Base-by-base conservation (phyloP, 2,329 filamentous ascomycete genomes). In the Scytalidium sp. region DNA sequence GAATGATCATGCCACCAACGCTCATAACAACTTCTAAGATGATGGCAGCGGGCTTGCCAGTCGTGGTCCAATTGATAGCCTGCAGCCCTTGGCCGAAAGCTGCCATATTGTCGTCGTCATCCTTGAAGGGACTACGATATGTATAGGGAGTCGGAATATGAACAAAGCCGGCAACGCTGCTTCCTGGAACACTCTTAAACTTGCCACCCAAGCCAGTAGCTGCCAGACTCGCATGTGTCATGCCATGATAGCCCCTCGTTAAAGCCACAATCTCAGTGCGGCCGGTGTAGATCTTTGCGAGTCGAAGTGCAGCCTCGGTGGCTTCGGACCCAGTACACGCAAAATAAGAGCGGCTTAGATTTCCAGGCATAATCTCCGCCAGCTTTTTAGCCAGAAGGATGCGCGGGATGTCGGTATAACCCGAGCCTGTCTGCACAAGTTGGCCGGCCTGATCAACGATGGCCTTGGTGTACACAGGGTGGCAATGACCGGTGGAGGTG, bases 281-380 rank as follows among this genome's bases (percentile, higher is more conserved):
- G 36, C 51, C 52, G 2, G 54, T 54, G 3, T 47, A 47, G 42
- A 96, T 96, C 57, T 92, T 80, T 53, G 91, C 91, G 68, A 97
- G 83, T 78, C 96, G 96, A 73, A 96, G 83, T 13, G 87, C 91
- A 1, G 91, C 96, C 77, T 97, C 92, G 36, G 95, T 90, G 11
- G 91, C 92, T 73, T 97, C 92, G 22, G 91, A 90, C 47, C 92
- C 92, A 1, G 92, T 96, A 76, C 96, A 96, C 91, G 96, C 96
- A 60, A 92, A 92, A 69, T 96, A 74, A 36, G 95, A 86, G 74
- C 96, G 96, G 47, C 92, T 92, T 53, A 92, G 84, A 72, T 89
- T 95, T 60, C 96, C 80, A 0, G 91, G 96, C 67, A 97, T 75
- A 23, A 90, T 85, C 54, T 87, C 83, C 43, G 93, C 91, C 74